Evolutionary conservation across 768 basidiomycete genomes (phyloP).

Genomic region (Russula compacta): DNA sequence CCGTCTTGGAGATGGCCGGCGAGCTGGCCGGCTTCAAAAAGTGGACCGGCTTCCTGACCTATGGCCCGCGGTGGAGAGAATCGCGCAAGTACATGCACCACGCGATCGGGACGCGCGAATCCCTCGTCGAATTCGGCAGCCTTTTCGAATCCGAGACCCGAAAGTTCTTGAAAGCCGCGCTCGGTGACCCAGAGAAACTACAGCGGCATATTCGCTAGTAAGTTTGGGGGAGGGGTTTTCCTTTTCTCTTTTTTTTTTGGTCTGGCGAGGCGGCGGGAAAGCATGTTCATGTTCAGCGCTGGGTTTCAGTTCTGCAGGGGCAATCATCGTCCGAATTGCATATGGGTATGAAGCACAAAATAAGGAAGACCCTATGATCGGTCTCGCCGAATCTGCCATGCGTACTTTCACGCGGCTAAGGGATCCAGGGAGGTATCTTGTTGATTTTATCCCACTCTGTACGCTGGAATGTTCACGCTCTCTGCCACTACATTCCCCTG

Average conservation of each 20-base stretch:
- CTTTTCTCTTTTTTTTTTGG: too few relatives aligned
- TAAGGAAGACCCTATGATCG: constrained; percentile 1
- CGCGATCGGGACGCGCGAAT: constrained; percentile 9
- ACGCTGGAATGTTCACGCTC: background rate
- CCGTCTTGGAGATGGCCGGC: constrained; percentile 7
- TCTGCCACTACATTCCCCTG: background rate
- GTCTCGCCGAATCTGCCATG: constrained; percentile 10
- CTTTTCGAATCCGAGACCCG: constrained; percentile 3
- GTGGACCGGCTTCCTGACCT: background rate
- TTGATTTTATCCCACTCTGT: constrained; percentile 25
- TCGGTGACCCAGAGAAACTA: background rate
- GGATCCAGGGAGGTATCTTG: constrained; percentile 26
- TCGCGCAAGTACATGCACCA: constrained; percentile 7
- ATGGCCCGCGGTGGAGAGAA: constrained; percentile 1
- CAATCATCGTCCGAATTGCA: constrained; percentile 20
- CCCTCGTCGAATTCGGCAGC: background rate
- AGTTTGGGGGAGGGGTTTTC: background rate
- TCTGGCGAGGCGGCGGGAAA: background rate
- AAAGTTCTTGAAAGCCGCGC: background rate
- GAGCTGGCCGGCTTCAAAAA: constrained; percentile 1
- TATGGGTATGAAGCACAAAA: constrained; percentile 19
- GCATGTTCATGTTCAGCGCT: background rate
- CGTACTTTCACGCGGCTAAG: constrained; percentile 7
- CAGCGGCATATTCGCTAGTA: constrained; percentile 1
- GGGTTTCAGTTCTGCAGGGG: constrained; percentile 9